Base-by-base conservation (phyloP, 768 basidiomycete species). In the Lepiota subincarnata region DNA sequence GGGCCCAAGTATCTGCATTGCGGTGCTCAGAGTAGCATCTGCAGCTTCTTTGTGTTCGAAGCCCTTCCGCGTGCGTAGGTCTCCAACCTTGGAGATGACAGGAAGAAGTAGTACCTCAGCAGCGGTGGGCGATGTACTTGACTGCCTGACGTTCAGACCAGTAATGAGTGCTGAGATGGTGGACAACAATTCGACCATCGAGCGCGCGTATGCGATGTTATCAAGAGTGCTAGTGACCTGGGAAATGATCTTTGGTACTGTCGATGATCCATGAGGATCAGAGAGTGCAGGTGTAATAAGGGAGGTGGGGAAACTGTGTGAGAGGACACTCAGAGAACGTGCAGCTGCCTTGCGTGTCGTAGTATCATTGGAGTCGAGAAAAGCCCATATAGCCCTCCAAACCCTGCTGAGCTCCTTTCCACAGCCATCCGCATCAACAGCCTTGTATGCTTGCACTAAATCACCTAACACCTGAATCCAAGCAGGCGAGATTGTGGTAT, bases 11-110 rank as follows among this genome's bases (percentile, higher is more conserved):
- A 91, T 78, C 55, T 83, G 81, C 80, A 97, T 89, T 0, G 93
- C 91, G 20, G 82, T 80, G 1, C 87, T 83, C 34, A 98, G 71
- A 0, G 87, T 83, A 8, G 71, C 72, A 64, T 99, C 96, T 12
- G 86, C 92, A 16, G 81, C 83, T 64, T 95, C 94, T 66, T 92
- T 94, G 69, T 89, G 80, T 67, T 97, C 93, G 62, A 98, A 99
- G 1, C 77, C 83, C 68, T 88, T 92, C 61, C 87, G 77, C 20
- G 80, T 74, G 50, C 96, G 73, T 49, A 96, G 70, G 31, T 87
- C 84, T 5, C 83, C 90, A 19, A 96, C 74, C 54, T 82, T 81
- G 55, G 77, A 68, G 40, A 98, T 77, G 37, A 94, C 64, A 36
- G 84, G 82, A 47, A 87, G 64, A 24, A 95, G 72, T 4, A 97